Conservation (phyloP, 495 filamentous ascomycete genomes). For the Letharia lupina region DNA sequence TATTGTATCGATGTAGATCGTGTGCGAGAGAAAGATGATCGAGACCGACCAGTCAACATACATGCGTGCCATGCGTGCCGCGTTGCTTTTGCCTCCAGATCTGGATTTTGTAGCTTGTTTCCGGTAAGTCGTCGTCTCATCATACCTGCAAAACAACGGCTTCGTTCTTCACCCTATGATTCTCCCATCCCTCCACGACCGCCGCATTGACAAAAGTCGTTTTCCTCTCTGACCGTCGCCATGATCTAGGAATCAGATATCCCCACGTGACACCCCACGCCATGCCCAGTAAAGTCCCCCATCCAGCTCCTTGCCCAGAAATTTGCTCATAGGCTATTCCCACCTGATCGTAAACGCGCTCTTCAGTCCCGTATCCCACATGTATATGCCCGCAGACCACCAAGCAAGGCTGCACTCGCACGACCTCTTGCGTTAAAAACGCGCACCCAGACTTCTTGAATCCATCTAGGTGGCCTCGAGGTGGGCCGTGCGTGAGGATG, state of each 20-base stretch:
- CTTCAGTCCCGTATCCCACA: background rate
- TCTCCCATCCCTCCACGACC: slow-evolving; percentile 10
- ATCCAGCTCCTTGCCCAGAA: background rate
- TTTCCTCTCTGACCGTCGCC: background rate
- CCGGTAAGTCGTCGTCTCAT: background rate
- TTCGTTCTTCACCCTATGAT: slow-evolving; percentile 7
- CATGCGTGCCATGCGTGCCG: background rate
- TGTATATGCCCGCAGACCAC: background rate
- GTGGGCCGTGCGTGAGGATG: slow-evolving; percentile 70
- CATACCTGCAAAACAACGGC: slow-evolving; percentile 4
- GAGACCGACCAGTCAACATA: background rate
- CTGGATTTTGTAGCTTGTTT: background rate
- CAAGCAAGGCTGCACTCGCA: slow-evolving; percentile 44
- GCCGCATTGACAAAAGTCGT: slow-evolving; percentile 16
- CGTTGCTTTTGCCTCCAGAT: background rate
- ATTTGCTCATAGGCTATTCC: background rate
- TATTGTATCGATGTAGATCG: background rate
- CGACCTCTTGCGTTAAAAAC: slow-evolving; percentile 62
- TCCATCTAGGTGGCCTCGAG: slow-evolving; percentile 65
- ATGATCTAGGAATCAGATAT: background rate
- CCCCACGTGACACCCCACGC: background rate
- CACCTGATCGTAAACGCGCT: background rate
- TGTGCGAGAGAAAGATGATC: background rate
- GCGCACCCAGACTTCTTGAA: slow-evolving; percentile 58
- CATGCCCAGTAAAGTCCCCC: background rate